Base-by-base conservation (phyloP, 371 early-diverging fungal genomes). In the Mucor plumbeus region DNA sequence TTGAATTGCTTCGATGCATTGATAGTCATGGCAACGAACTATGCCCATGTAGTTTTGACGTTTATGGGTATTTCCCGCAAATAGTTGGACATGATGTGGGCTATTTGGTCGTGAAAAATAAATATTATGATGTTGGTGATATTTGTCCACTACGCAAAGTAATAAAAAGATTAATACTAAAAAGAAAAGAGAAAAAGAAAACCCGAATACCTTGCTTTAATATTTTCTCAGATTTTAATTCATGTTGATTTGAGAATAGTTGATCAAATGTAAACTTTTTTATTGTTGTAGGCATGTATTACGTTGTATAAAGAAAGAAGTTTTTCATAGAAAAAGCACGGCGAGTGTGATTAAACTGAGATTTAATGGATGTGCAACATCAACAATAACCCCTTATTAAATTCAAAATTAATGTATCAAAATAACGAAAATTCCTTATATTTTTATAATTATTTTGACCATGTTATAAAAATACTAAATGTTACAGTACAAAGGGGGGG, bases 1-100 rank as follows among this genome's bases (percentile, higher is more conserved):
- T 21, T 19, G 19, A 21, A 50, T 50, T 10, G 50, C 50, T 50
- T 50, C 50, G 50, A 50, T 50, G 11, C 50, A 50, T 50, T 50
- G 50, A 9, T 50, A 50, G 26, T 50, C 50, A 21, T 50, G 21
- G 21, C 50, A 50, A 19, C 26, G 26, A 7, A 50, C 13, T n/a
- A 26, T 50, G 50, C 50, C 13, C 13, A 21, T 13, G 26, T 50
- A 50, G 0, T 26, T 26, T 50, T 50, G 50, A 50, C 50, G 26
- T 50, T 26, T 6, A 50, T 50, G 13, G 5, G 11, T n/a, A n/a
- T 50, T 50, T 19, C 26, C 50, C 26, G 9, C 21, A 50, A 50
- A 26, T 19, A 50, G 5, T 11, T 50, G 19, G 21, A 50, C 50
- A 26, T 26, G 50, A 9, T 26, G 50, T 11, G 50, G 50, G 13